These are phyloP conservation scores for Boletellus ananas DNA, from an alignment of 768 basidiomycete species.

Conservation along the genomic window DNA sequence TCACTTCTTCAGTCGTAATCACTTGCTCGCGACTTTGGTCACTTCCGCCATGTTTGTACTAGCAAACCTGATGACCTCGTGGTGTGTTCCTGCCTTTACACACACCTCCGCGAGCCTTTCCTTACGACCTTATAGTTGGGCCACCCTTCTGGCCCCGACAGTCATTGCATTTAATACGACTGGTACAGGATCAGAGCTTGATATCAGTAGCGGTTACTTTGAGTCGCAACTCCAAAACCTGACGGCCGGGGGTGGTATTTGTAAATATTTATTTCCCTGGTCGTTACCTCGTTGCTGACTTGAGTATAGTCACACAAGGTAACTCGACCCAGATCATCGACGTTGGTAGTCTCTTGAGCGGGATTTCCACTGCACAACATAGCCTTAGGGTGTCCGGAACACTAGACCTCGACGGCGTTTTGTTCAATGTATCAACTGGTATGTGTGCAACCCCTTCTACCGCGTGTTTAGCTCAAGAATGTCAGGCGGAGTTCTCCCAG, in stretches of 20 bases:
- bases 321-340: constrained; percentile 7
- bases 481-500: neutral
- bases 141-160: constrained; percentile 10
- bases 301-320: neutral
- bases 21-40: neutral
- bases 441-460: neutral
- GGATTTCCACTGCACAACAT: constrained; percentile 6
- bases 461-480: neutral
- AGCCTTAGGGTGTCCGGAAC: neutral
- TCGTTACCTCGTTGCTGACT: too few species aligned
- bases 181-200: constrained; percentile 3
- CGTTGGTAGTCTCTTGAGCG: constrained; percentile 4
- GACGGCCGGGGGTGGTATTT: too few species aligned
- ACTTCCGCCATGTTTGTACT: constrained; percentile 7
- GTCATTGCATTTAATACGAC: neutral
- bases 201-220: constrained; percentile 3
- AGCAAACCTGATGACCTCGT: constrained; percentile 13
- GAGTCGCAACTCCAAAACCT: neutral
- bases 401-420: constrained; percentile 4
- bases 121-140: neutral
- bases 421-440: constrained; percentile 8
- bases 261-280: too few species aligned
- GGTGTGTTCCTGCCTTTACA: constrained; percentile 1
- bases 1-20: neutral
- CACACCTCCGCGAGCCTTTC: too few species aligned